A percentile compares a stretch with the other conserved stretches of the same genome.
phyloP scores from a whole-genome alignment of 495 filamentous ascomycete genomes.

The Penicillium fimorum region DNA sequence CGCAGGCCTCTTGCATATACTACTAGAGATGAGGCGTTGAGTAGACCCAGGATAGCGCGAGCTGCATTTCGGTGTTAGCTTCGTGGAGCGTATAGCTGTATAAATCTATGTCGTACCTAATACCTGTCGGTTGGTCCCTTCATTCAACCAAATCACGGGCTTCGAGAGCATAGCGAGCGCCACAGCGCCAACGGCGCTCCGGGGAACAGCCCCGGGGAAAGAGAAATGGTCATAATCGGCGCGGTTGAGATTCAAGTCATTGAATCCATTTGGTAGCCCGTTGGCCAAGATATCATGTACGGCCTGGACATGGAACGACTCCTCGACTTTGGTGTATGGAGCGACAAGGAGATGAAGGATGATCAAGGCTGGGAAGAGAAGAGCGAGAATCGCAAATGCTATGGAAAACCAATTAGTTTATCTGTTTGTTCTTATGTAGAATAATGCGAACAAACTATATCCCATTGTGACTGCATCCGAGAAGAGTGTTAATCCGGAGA shows the following conservation, averaged over 20 bases:
- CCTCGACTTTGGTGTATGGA: conserved; percentile 97
- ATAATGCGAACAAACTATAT: conserved; percentile 20
- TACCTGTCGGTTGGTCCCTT: conserved; percentile 50
- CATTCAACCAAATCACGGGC: conserved; percentile 54
- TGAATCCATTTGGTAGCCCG: conserved; percentile 58
- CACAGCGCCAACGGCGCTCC: conserved; percentile 82
- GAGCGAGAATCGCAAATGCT: conserved; percentile 26
- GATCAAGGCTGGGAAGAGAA: conserved; percentile 64
- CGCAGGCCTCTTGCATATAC: conserved; percentile 62
- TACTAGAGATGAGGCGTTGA: conserved; percentile 68
- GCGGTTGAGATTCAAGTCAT: conserved; percentile 45
- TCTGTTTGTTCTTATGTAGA: not conserved
- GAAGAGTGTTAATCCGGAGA: conserved; percentile 29
- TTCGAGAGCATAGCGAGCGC: conserved; percentile 66
- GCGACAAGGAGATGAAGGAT: conserved; percentile 72
- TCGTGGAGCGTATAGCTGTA: not conserved
- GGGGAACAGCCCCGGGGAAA: conserved; percentile 87
- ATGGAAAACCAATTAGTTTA: conserved; percentile 7
- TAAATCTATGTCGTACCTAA: conserved; percentile 37
- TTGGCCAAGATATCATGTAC: conserved; percentile 84
- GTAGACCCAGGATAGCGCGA: conserved; percentile 72
- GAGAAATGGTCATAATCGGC: conserved; percentile 82
- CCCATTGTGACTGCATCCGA: conserved; percentile 26
- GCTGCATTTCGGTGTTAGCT: conserved; percentile 45
- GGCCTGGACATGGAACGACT: conserved; percentile 97